Conservation (phyloP, 331 rosid genomes). For the Prunus yedoensis region DNA sequence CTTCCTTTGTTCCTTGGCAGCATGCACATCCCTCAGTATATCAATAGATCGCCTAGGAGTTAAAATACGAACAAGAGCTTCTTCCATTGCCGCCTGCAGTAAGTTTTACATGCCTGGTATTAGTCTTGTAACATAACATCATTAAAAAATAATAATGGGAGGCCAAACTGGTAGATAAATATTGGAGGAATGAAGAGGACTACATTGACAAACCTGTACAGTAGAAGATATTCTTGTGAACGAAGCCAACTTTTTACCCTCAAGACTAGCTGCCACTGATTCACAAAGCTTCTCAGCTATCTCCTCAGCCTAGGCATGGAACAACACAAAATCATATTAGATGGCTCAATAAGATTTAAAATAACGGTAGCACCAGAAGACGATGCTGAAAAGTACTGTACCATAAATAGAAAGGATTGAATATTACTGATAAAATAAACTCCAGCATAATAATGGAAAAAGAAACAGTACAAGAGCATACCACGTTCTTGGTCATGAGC, state of each 20-base stretch:
- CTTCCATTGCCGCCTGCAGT: conserved; percentile 91
- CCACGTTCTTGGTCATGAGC: conserved; percentile 99
- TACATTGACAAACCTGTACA: conserved; percentile 65
- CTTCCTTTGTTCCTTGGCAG: conserved; percentile 91
- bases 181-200: conserved; percentile 15
- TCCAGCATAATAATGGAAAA: not conserved
- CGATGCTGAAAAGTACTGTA: not conserved
- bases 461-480: conserved; percentile 28
- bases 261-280: conserved; percentile 96
- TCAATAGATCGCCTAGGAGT: conserved; percentile 97
- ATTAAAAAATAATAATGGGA: not conserved
- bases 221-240: conserved; percentile 97
- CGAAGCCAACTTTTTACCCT: conserved; percentile 89
- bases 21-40: conserved; percentile 93
- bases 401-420: not conserved
- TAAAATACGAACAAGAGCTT: conserved; percentile 90
- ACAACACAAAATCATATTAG: conserved; percentile 28
- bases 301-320: conserved; percentile 78
- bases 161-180: not conserved
- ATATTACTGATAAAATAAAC: not conserved
- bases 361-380: not conserved
- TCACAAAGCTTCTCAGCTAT: conserved; percentile 99
- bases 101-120: conserved; percentile 16
- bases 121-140: conserved; percentile 1
- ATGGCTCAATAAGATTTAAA: conserved; percentile 11